These are phyloP conservation scores for Avicennia marina DNA, from an alignment of 257 asterid species.

Conservation along the genomic window DNA sequence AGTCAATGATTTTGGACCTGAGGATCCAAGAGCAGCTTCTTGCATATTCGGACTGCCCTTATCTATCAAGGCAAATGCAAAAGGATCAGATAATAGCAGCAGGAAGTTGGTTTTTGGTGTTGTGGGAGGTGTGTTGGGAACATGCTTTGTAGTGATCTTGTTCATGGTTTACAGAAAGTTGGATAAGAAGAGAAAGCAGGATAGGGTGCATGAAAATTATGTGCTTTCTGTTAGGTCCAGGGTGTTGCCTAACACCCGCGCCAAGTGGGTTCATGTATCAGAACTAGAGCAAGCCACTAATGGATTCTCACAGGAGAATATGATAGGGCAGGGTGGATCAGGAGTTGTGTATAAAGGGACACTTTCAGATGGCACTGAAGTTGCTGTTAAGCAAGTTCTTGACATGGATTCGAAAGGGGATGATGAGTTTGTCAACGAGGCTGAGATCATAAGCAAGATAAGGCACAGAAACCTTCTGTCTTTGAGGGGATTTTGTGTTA, in stretches of 20 bases:
- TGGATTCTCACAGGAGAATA: conserved; percentile 55
- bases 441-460: conserved; percentile 82
- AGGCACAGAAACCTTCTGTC: conserved; percentile 87
- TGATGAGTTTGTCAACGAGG: conserved; percentile 82
- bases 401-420: conserved; percentile 76
- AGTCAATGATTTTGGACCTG: conserved; percentile 63
- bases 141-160: conserved; percentile 10
- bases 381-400: conserved; percentile 67
- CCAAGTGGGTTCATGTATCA: conserved; percentile 61
- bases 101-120: conserved; percentile 46
- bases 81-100: conserved; percentile 21
- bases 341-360: conserved; percentile 78
- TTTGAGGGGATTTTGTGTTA: conserved; percentile 81
- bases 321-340: conserved; percentile 81
- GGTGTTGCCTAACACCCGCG: conserved; percentile 62
- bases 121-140: conserved; percentile 45
- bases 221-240: conserved; percentile 32
- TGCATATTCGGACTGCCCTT: conserved; percentile 57
- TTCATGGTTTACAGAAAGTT: conserved; percentile 33
- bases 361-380: conserved; percentile 58
- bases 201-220: conserved; percentile 32
- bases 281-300: conserved; percentile 76
- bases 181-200: conserved; percentile 33
- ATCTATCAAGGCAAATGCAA: conserved; percentile 14
- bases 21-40: conserved; percentile 46